Evolutionary conservation across 2,329 filamentous ascomycete genomes (phyloP).

Genomic region (Paraphoma sp.): DNA sequence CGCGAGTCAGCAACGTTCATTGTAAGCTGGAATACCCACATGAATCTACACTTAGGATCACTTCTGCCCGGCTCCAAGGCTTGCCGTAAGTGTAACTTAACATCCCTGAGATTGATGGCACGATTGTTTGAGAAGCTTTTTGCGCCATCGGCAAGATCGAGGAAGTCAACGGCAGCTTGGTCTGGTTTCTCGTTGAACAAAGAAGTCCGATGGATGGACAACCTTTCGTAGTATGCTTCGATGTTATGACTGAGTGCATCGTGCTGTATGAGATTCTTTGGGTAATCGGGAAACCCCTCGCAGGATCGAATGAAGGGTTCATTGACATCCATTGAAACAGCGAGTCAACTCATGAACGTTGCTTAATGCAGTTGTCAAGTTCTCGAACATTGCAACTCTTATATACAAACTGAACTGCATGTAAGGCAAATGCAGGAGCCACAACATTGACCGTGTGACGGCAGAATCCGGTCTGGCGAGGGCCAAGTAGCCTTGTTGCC

Average conservation of each 20-base stretch:
- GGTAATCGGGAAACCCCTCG: not conserved
- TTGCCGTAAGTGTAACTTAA: not conserved
- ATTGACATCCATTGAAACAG: not conserved
- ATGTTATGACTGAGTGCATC: not conserved
- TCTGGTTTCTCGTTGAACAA: not conserved
- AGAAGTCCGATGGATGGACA: not conserved
- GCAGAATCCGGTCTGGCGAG: no score
- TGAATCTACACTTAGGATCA: no score
- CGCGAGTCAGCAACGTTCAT: no score
- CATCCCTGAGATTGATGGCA: not conserved
- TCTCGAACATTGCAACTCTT: not conserved
- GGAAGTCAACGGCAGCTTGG: not conserved
- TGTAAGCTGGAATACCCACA: no score
- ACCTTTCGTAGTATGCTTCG: not conserved
- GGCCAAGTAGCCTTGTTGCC: no score
- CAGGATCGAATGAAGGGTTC: not conserved
- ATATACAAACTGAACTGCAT: not conserved
- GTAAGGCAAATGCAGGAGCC: no score
- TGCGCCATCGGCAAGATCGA: not conserved
- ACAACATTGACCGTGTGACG: no score
- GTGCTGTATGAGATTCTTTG: not conserved
- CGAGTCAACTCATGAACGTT: not conserved
- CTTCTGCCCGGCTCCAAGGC: no score
- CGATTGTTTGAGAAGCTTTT: not conserved
- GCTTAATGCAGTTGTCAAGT: not conserved